These are phyloP conservation scores for Diddensiella caesifluorescens DNA, from an alignment of 805 yeast genomes.

Conservation along the genomic window DNA sequence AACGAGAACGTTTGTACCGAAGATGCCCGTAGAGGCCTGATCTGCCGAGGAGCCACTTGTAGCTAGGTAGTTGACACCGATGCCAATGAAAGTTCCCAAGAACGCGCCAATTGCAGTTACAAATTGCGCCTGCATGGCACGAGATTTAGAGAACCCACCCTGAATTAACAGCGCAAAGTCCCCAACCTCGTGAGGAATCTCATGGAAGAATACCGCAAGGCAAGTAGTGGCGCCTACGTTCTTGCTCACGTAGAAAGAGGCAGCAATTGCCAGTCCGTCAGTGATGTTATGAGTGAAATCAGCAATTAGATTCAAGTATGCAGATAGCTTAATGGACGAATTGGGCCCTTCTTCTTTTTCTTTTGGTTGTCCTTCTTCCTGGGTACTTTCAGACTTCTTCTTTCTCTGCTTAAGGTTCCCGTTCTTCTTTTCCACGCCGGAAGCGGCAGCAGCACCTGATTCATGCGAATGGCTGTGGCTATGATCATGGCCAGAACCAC, in stretches of 20 bases:
- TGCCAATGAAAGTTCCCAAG: conserved; percentile 62
- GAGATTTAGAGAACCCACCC: conserved; percentile 61
- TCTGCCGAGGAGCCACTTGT: conserved; percentile 8
- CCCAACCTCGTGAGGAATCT: conserved; percentile 77
- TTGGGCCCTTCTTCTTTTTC: conserved; percentile 16
- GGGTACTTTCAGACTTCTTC: conserved; percentile 4
- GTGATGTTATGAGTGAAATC: conserved; percentile 72
- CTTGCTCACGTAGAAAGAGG: conserved; percentile 59
- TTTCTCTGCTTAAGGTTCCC: conserved; percentile 24
- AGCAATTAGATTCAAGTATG: conserved; percentile 61
- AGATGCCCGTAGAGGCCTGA: conserved; percentile 33
- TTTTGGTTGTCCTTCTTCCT: too few relatives aligned
- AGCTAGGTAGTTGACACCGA: conserved; percentile 41
- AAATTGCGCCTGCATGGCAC: conserved; percentile 63
- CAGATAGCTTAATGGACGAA: conserved; percentile 41
- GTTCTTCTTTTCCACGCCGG: conserved; percentile 21
- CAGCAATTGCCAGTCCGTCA: conserved; percentile 70
- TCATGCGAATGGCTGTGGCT: conserved; percentile 38
- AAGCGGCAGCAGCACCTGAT: conserved; percentile 1
- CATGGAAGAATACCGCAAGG: conserved; percentile 68
- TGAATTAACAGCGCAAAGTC: conserved; percentile 69
- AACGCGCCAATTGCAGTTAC: conserved; percentile 61
- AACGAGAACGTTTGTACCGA: conserved; percentile 47
- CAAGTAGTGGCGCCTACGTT: conserved; percentile 64
- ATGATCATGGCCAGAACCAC: conserved; percentile 37